Percentiles rank a stretch among this genome's conserved stretches.
These are phyloP conservation scores for Isatis tinctoria DNA, from an alignment of 345 rosid species.

Conservation along the genomic window DNA sequence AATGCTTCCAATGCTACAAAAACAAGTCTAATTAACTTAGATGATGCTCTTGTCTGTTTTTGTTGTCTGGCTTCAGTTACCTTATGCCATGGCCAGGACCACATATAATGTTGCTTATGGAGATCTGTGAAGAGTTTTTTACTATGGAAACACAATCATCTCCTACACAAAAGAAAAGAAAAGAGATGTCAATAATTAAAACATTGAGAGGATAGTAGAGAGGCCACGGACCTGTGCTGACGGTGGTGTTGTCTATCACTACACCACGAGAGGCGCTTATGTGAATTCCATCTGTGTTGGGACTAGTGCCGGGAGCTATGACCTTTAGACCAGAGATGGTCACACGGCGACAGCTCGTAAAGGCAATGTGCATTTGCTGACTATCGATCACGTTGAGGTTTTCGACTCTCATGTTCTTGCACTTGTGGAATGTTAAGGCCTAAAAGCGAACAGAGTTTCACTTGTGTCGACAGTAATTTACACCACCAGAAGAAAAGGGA, in stretches of 20 bases:
- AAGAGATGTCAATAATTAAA: constrained; percentile 10
- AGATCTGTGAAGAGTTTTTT: constrained; percentile 64
- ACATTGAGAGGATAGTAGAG: background rate
- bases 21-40: background rate
- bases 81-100: constrained; percentile 99
- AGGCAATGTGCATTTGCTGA: constrained; percentile 82
- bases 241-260: constrained; percentile 43
- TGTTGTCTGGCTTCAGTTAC: constrained; percentile 32
- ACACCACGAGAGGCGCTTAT: constrained; percentile 70
- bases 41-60: background rate
- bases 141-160: constrained; percentile 96
- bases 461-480: background rate
- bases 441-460: constrained; percentile 29
- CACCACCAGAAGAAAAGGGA: background rate
- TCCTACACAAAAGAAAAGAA: constrained; percentile 38
- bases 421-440: constrained; percentile 83
- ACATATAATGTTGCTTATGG: constrained; percentile 54
- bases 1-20: constrained; percentile 78
- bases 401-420: constrained; percentile 65
- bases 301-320: constrained; percentile 68
- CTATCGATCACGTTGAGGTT: constrained; percentile 50
- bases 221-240: constrained; percentile 57
- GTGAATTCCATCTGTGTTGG: constrained; percentile 93
- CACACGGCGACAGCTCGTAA: constrained; percentile 67
- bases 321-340: constrained; percentile 39